Base-by-base conservation (phyloP, 306 rosid species). In the Acacia confusa region DNA sequence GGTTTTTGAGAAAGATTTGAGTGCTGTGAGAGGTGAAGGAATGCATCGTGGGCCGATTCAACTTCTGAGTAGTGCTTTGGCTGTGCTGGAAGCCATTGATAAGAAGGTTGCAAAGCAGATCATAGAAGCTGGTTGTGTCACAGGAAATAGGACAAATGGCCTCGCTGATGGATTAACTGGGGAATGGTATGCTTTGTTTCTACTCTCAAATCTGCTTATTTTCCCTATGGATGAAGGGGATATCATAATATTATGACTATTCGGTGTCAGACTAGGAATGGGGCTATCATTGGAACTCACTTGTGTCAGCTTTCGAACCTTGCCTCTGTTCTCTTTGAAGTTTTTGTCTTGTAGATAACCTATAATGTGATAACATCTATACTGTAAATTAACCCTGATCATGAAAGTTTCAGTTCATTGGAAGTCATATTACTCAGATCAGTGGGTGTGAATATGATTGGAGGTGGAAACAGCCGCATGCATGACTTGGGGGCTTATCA, bases 71-170 rank as follows among this genome's bases (percentile, higher is more conserved):
- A 58, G 74, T 71, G 86, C 86, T 45, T 83, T 85, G 28, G 78
- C 84, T 53, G 88, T 85, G 41, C 57, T 85, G 88, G 70, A 85
- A 82, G 82, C 84, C 34, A 78, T 87, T 3, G 90, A 87, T 47
- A 75, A 64, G 63, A 78, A 44, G 58, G 90, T 84, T 78, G 82
- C 85, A 34, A 19, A 43, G 1, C 73, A 84, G 77, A 75, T 87
- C 0, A 81, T 53, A 74, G 87, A 87, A 32, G 87, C 79, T 1
- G 90, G 90, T 38, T 84, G 90, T 70, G 86, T 87, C 34, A 87
- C 86, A 52, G 90, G 87, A 17, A 82, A 87, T 72, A 84, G 88
- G 82, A 81, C n/a, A 67, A 87, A 87, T 84, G 88, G 90, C 78
- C 68, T 87, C 25, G 88, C 90, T 44, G 90, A 87, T 84, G 90